Percentiles rank a stretch among this genome's conserved stretches.
Evolutionary conservation across 345 rosid species (phyloP).

Genomic region (Syzygium jambos): DNA sequence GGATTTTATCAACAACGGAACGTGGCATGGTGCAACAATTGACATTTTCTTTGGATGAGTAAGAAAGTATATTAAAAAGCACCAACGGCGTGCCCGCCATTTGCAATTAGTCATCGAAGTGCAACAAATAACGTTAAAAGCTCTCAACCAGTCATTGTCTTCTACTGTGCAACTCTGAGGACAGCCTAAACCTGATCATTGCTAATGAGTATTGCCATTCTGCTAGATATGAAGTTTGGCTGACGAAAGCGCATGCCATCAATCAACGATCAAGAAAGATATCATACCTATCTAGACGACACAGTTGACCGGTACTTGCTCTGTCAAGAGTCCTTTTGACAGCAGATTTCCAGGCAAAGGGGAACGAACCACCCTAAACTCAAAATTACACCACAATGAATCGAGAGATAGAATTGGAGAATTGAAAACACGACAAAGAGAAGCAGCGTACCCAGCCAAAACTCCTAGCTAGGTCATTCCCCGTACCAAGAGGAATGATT

Average conservation of each 20-base stretch:
- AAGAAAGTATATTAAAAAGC: background rate
- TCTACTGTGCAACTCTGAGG: background rate
- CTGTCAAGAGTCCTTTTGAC: slow-evolving; percentile 65
- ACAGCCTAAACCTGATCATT: background rate
- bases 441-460: slow-evolving; percentile 82
- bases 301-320: slow-evolving; percentile 42
- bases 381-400: slow-evolving; percentile 8
- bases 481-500: slow-evolving; percentile 93
- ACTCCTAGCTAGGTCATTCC: slow-evolving; percentile 89
- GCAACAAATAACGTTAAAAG: background rate
- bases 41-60: background rate
- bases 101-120: background rate
- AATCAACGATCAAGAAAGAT: background rate
- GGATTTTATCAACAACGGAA: background rate
- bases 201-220: background rate
- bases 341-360: slow-evolving; percentile 93
- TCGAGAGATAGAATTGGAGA: slow-evolving; percentile 3
- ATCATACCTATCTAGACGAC: slow-evolving; percentile 73
- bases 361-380: slow-evolving; percentile 88
- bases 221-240: background rate
- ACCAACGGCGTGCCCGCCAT: background rate
- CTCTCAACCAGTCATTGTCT: background rate
- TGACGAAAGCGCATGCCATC: background rate
- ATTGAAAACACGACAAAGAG: background rate
- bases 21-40: background rate